Conservation (phyloP, 208 protist genomes). For the Crithidia acanthocephali region DNA sequence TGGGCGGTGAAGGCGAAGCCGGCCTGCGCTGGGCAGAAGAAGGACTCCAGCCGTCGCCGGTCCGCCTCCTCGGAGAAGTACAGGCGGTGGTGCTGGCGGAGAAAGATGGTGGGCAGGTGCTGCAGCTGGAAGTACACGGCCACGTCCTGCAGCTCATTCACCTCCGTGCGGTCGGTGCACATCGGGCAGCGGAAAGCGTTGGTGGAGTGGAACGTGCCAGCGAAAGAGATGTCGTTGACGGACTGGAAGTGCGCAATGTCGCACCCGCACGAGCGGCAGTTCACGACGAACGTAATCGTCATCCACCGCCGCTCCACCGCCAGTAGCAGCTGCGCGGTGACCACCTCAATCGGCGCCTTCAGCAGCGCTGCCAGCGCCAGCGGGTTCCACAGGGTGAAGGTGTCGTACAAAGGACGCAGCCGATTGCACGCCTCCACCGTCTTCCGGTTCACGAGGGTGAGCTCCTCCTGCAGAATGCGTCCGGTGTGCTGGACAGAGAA, state of each 20-base stretch:
- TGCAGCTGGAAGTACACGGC: slow-evolving; percentile 74
- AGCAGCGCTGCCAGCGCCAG: slow-evolving; percentile 56
- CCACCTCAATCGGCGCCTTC: slow-evolving; percentile 51
- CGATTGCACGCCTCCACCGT: slow-evolving; percentile 54
- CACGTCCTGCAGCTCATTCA: slow-evolving; percentile 54
- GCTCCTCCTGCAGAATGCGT: slow-evolving; percentile 40
- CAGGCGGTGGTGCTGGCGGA: slow-evolving; percentile 66
- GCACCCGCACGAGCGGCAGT: slow-evolving; percentile 77
- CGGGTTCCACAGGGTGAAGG: slow-evolving; percentile 83
- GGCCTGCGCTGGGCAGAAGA: slow-evolving; percentile 74
- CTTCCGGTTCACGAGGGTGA: slow-evolving; percentile 33
- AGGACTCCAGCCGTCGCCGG: slow-evolving; percentile 54
- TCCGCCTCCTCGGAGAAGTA: slow-evolving; percentile 68
- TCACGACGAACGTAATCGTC: slow-evolving; percentile 65
- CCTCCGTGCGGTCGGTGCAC: slow-evolving; percentile 72
- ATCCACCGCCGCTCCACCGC: slow-evolving; percentile 68
- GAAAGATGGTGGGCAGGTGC: slow-evolving; percentile 41
- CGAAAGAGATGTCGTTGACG: slow-evolving; percentile 72
- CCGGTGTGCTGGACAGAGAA: slow-evolving; percentile 45
- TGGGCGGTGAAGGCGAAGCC: slow-evolving; percentile 54
- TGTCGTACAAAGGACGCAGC: slow-evolving; percentile 55
- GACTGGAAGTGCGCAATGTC: slow-evolving; percentile 62
- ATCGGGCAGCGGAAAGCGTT: slow-evolving; percentile 80
- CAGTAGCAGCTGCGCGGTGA: slow-evolving; percentile 81
- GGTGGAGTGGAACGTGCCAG: slow-evolving; percentile 60